These are phyloP conservation scores for Podospora australis DNA, from an alignment of 495 filamentous ascomycete genomes.

Conservation along the genomic window DNA sequence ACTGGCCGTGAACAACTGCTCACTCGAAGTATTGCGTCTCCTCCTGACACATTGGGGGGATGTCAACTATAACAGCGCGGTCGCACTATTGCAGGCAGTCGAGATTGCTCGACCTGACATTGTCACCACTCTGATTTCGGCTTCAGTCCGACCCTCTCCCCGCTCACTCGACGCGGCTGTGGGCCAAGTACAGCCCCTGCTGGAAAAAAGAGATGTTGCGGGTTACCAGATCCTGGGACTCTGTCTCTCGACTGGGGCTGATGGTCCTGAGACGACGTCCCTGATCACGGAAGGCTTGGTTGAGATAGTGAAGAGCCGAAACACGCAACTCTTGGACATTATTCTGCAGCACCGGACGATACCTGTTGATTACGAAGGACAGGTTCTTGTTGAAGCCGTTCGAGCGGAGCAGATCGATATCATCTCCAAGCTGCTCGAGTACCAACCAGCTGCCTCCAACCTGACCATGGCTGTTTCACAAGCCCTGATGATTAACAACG, in stretches of 20 bases:
- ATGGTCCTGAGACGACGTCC: conserved; percentile 19
- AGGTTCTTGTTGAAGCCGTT: conserved; percentile 23
- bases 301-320: conserved; percentile 13
- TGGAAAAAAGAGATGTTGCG: conserved; percentile 3
- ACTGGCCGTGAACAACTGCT: conserved; percentile 26
- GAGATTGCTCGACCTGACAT: conserved; percentile 19
- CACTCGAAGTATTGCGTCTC: conserved; percentile 13
- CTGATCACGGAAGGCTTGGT: conserved; percentile 20
- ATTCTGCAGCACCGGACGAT: conserved; percentile 14
- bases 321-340: conserved; percentile 14
- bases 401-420: conserved; percentile 16
- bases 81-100: conserved; percentile 21
- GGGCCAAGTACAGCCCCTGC: conserved; percentile 8
- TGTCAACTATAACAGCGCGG: conserved; percentile 22
- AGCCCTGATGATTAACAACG: conserved; percentile 14
- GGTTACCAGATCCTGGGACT: conserved; percentile 20
- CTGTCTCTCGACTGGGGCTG: conserved; percentile 20
- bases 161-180: conserved; percentile 22
- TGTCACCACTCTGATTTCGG: conserved; percentile 20
- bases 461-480: conserved; percentile 20
- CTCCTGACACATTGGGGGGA: conserved; percentile 24
- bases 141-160: conserved; percentile 19
- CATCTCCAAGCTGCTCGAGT: conserved; percentile 19
- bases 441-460: conserved; percentile 13
- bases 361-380: conserved; percentile 15